phyloP scores from a whole-genome alignment of 148 eudicot genomes.

The Fagopyrum tataricum region DNA sequence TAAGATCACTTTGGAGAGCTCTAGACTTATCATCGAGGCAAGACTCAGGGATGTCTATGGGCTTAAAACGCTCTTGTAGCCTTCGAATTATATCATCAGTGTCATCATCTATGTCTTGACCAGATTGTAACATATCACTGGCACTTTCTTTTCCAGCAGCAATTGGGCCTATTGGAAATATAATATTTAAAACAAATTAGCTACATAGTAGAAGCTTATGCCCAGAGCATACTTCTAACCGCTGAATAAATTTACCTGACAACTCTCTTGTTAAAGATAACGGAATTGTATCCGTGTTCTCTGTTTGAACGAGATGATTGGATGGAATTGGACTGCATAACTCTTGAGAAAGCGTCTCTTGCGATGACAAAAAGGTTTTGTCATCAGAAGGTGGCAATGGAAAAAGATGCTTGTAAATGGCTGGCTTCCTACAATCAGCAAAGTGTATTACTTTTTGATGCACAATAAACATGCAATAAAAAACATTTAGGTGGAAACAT shows the following conservation, averaged over 20 bases:
- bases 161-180: constrained; percentile 27
- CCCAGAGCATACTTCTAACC: not conserved
- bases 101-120: constrained; percentile 35
- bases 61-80: constrained; percentile 53
- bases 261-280: constrained; percentile 20
- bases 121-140: constrained; percentile 43
- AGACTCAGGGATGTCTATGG: constrained; percentile 34
- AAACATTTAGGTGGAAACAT: constrained; percentile 5
- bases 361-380: constrained; percentile 30
- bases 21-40: constrained; percentile 37
- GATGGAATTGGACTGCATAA: constrained; percentile 20
- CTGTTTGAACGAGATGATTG: constrained; percentile 20
- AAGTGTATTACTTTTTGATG: not conserved
- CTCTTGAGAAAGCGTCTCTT: constrained; percentile 28
- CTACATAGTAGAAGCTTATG: not conserved
- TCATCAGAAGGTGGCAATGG: constrained; percentile 25
- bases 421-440: constrained; percentile 40
- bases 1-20: constrained; percentile 24
- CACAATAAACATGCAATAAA: constrained; percentile 3
- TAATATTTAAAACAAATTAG: constrained; percentile 10
- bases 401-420: constrained; percentile 40
- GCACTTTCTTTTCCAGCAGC: constrained; percentile 19
- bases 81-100: constrained; percentile 33
- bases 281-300: constrained; percentile 19
- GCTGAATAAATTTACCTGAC: constrained; percentile 32